A percentile compares a stretch with the other conserved stretches of the same genome.
phyloP scores from a whole-genome alignment of 495 filamentous ascomycete species.

The Aspergillus conjunctus region DNA sequence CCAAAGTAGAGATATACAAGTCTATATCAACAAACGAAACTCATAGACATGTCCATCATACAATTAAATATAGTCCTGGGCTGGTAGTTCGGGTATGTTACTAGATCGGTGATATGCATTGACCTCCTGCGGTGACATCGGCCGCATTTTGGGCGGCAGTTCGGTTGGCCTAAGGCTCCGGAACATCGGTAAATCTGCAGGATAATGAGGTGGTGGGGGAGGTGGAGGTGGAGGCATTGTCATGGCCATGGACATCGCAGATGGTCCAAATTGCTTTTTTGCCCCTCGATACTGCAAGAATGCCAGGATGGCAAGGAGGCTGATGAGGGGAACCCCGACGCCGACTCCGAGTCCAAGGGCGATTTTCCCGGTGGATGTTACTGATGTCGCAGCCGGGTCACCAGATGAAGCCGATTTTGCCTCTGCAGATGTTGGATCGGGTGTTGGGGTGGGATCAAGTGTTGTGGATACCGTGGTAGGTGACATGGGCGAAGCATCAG shows the following conservation, averaged over 20 bases:
- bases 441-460: not conserved
- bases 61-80: not conserved
- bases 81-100: not conserved
- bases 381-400: not conserved
- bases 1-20: too few species aligned
- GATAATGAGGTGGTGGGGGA: not conserved
- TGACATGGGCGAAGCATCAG: not conserved
- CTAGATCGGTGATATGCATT: not conserved
- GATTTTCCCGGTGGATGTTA: slow-evolving; percentile 21
- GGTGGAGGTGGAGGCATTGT: not conserved
- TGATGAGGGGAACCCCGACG: slow-evolving; percentile 10
- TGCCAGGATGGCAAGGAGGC: slow-evolving; percentile 15
- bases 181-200: not conserved
- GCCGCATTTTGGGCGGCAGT: not conserved
- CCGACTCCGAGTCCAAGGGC: slow-evolving; percentile 17
- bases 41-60: not conserved
- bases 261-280: not conserved
- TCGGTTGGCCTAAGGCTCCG: not conserved
- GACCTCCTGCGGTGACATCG: not conserved
- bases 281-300: slow-evolving; percentile 14
- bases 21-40: not conserved
- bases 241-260: not conserved
- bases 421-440: slow-evolving; percentile 2
- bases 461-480: not conserved
- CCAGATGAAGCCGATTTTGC: not conserved